Base-by-base conservation (phyloP, 2,329 filamentous ascomycete species). In the Fusarium chaquense region DNA sequence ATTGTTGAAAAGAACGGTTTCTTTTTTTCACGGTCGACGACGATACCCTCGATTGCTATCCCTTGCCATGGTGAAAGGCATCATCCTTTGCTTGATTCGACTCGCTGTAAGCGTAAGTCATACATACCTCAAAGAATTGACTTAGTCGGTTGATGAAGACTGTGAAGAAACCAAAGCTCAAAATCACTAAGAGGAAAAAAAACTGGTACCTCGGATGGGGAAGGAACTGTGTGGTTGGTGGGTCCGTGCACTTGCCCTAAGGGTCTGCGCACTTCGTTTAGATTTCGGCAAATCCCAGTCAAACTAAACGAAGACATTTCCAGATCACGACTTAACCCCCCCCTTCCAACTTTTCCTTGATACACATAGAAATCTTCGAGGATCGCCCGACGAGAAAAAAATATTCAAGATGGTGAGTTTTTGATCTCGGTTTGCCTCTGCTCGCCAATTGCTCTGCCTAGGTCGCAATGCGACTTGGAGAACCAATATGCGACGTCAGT, bases 381-480 rank as follows among this genome's bases (percentile, higher is more conserved):
- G 87, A 89, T 89, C 86, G 86, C 83, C 85, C 86, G 87, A 86
- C 87, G 85, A 83, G 81, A 83, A 78, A 78, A 78, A 11, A 80
- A 75, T 83, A 41, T 80, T 57, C 84, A 89, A 87, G 82, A 89
- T 89, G 87, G 87, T 89, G 80, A 83, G 87, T 83, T 75, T 61
- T 49, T 66, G 60, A 50, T 26, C 28, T 40, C 24, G 30, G 30
- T 7, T 22, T 33, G 33, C 33, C 18, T 43, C 50, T 24, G 35
- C 28, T 44, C 49, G 62, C 33, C 70, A 73, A 74, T 74, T 73
- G 72, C 62, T 40, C 57, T 55, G 35, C 16, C 38, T 43, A 32
- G 44, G 41, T 15, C 44, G 28, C 41, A 38, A 33, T 43, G 59
- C 65, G 57, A 44, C 40, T n/a, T 47, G 49, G 38, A 47, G 26